Conservation (phyloP, 352 stramenopile species). For the Phytophthora sp. region DNA sequence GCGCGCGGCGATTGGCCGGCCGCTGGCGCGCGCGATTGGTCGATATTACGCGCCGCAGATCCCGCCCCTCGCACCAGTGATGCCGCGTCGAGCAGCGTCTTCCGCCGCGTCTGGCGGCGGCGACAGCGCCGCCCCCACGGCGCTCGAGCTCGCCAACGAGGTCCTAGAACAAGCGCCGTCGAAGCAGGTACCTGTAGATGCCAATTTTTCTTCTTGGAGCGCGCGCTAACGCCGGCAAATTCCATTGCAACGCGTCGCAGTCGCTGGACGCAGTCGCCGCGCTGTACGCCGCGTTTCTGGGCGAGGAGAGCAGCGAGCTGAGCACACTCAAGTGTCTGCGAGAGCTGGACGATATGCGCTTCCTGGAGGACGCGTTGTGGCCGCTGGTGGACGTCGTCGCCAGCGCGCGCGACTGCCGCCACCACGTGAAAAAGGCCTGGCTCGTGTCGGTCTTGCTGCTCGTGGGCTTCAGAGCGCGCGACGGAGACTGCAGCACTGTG, state of each 20-base stretch:
- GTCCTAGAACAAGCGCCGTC: constrained; percentile 26
- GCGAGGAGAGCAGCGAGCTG: constrained; percentile 15
- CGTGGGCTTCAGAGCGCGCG: constrained; percentile 31
- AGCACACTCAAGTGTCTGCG: constrained; percentile 26
- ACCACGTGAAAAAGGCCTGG: constrained; percentile 52
- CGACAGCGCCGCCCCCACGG: constrained; percentile 8
- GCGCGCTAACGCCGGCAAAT: constrained; percentile 12
- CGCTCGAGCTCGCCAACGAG: neutral
- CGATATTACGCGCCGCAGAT: too few relatives aligned
- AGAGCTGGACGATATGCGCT: constrained; percentile 37
- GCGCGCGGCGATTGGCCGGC: too few relatives aligned
- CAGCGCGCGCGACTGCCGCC: constrained; percentile 23
- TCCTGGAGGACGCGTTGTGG: constrained; percentile 69
- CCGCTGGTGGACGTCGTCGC: constrained; percentile 28
- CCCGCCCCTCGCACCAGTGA: neutral
- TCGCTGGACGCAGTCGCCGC: constrained; percentile 33
- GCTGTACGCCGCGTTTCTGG: constrained; percentile 48
- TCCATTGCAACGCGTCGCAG: constrained; percentile 3
- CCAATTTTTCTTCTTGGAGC: neutral
- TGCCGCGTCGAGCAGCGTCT: constrained; percentile 24
- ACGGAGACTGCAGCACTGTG: neutral
- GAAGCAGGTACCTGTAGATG: constrained; percentile 30
- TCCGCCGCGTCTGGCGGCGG: neutral
- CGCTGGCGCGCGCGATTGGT: too few relatives aligned
- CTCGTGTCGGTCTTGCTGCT: constrained; percentile 54